Conservation (phyloP, 495 filamentous ascomycete genomes). For the Annulohypoxylon maeteangense region DNA sequence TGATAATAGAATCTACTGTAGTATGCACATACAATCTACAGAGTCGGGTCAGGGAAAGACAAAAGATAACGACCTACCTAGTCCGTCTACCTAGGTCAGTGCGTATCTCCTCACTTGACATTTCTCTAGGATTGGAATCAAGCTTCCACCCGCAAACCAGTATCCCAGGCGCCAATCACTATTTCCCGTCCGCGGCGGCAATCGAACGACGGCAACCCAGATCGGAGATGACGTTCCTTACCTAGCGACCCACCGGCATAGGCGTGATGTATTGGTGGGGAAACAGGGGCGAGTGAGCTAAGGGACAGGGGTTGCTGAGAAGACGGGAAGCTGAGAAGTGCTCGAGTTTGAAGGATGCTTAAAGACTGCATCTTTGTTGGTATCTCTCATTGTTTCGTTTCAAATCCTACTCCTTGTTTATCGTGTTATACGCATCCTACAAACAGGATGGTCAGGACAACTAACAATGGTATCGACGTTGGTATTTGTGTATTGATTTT, state of each 20-base stretch:
- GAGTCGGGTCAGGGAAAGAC: conserved; percentile 3
- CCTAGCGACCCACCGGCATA: conserved; percentile 6
- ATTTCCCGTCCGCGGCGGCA: conserved; percentile 33
- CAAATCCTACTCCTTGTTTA: not conserved
- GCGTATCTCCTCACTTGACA: conserved; percentile 25
- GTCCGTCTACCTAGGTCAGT: conserved; percentile 19
- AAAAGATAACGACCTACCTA: conserved; percentile 34
- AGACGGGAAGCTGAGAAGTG: not conserved
- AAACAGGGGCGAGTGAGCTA: not conserved
- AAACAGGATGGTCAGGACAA: not conserved
- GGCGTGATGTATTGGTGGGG: conserved; percentile 5
- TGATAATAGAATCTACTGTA: not conserved
- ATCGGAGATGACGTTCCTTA: conserved; percentile 42
- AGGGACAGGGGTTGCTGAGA: not conserved
- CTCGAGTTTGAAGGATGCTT: not conserved
- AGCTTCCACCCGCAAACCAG: conserved; percentile 28
- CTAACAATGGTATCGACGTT: not conserved
- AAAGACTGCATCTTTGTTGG: not conserved
- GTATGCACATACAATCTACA: too few species aligned
- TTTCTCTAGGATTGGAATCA: conserved; percentile 27
- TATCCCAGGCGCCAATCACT: conserved; percentile 32
- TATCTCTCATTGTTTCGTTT: not conserved
- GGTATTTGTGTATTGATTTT: not conserved
- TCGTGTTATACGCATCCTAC: not conserved
- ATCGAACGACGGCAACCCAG: conserved; percentile 39